Evolutionary conservation across 306 rosid genomes (phyloP).

Genomic region (Ammopiptanthus mongolicus): DNA sequence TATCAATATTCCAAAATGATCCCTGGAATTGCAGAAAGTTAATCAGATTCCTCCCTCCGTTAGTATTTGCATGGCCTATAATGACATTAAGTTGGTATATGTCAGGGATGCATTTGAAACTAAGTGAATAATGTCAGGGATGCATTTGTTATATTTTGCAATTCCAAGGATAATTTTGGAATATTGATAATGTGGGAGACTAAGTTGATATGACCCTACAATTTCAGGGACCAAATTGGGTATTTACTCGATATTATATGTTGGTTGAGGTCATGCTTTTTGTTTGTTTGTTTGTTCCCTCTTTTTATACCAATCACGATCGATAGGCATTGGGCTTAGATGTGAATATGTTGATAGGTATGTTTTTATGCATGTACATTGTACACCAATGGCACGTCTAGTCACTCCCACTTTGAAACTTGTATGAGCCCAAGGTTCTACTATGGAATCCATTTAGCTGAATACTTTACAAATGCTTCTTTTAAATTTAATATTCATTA

Average conservation of each 20-base stretch:
- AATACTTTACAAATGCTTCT: neutral
- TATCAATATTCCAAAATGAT: too few species aligned
- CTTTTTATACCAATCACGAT: neutral
- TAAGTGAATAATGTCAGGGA: too few species aligned
- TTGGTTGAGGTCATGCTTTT: neutral
- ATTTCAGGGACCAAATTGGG: too few species aligned
- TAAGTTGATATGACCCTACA: too few species aligned
- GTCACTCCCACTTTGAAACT: neutral
- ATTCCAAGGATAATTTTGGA: too few species aligned
- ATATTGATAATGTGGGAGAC: too few species aligned
- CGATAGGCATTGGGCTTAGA: neutral
- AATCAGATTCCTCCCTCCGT: too few species aligned
- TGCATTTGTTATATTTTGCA: too few species aligned
- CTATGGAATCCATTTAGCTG: neutral
- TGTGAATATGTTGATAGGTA: neutral
- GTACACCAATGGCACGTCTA: neutral
- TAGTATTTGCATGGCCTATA: too few species aligned
- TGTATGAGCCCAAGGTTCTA: neutral
- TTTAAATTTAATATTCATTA: neutral
- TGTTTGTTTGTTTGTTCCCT: neutral
- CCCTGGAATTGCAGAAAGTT: too few species aligned
- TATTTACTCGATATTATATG: neutral
- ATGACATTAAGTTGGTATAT: too few species aligned
- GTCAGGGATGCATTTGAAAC: too few species aligned
- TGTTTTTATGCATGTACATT: neutral